Conservation (phyloP, 2,329 filamentous ascomycete species). For the Uncinocarpus reesii region DNA sequence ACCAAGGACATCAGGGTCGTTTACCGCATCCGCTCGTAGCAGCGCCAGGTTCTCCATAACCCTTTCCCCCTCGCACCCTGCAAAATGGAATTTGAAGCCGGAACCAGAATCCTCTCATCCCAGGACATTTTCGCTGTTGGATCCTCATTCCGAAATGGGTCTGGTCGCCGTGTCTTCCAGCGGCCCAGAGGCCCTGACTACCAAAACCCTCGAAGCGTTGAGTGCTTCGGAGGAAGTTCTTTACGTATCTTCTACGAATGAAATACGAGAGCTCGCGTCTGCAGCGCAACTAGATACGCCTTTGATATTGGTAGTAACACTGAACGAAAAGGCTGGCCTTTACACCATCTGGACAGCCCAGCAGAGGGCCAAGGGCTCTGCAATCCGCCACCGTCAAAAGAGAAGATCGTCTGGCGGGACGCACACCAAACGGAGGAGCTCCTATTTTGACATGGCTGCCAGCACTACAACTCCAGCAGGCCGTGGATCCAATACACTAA, state of each 20-base stretch:
- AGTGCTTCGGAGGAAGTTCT: constrained; percentile 72
- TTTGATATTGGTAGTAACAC: constrained; percentile 67
- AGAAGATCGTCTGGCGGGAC: constrained; percentile 45
- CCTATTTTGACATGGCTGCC: constrained; percentile 53
- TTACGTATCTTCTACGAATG: constrained; percentile 63
- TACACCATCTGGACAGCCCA: constrained; percentile 78
- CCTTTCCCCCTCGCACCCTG: constrained; percentile 45
- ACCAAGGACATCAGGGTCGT: constrained; percentile 27
- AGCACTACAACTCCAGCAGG: constrained; percentile 64
- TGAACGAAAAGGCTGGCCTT: constrained; percentile 63
- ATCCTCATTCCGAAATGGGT: constrained; percentile 77
- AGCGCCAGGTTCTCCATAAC: constrained; percentile 39
- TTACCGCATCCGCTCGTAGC: constrained; percentile 27
- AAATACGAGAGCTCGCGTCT: constrained; percentile 22
- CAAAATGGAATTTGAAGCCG: constrained; percentile 48
- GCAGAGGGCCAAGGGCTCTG: constrained; percentile 60
- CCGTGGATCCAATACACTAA: constrained; percentile 50
- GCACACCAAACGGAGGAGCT: constrained; percentile 58
- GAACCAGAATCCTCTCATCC: constrained; percentile 46
- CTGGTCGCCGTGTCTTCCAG: constrained; percentile 55
- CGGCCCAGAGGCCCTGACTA: constrained; percentile 22
- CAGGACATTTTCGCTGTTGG: constrained; percentile 69
- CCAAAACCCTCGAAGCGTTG: constrained; percentile 47
- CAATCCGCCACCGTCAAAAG: constrained; percentile 33
- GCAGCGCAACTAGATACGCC: constrained; percentile 27